Base-by-base conservation (phyloP, 2,329 filamentous ascomycete genomes). In the Thermoascus crustaceus region DNA sequence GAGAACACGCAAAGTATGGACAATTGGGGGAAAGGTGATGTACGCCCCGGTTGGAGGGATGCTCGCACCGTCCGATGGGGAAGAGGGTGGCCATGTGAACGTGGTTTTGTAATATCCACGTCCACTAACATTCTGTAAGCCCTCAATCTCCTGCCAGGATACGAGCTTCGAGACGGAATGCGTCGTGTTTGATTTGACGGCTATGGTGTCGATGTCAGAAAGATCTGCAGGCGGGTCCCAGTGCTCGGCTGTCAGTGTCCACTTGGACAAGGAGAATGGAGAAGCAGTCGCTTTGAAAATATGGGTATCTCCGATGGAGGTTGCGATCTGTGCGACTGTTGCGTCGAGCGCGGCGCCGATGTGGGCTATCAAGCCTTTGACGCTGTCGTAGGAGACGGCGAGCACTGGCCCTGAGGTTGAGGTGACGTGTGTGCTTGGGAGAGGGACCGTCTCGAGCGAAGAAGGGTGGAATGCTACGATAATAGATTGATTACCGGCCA, bases 401-500 rank as follows among this genome's bases (percentile, higher is more conserved):
- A n/a, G n/a, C n/a, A n/a, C n/a, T n/a, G n/a, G n/a, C n/a, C n/a
- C n/a, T n/a, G n/a, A n/a, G n/a, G n/a, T n/a, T n/a, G n/a, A n/a
- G n/a, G n/a, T n/a, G n/a, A n/a, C n/a, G n/a, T n/a, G n/a, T n/a
- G n/a, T n/a, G n/a, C n/a, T n/a, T n/a, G n/a, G n/a, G n/a, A n/a
- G n/a, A n/a, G n/a, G n/a, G n/a, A n/a, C n/a, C n/a, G n/a, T n/a
- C n/a, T n/a, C n/a, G n/a, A n/a, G n/a, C n/a, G n/a, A n/a, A n/a
- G n/a, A n/a, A 7, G 11, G 2, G 13, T 29, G 14, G 43, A 69
- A 64, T 4, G 50, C 63, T 18, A 69, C 45, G 21, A 67, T 58
- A 2, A 49, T 47, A 3, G 55, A 58, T 48, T 70, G 58, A 35
- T 67, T 64, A 1, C 50, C 57, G 14, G 55, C 57, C 3, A 71